phyloP scores from a whole-genome alignment of 169 alveolate genomes.

The Condylostoma magnum region DNA sequence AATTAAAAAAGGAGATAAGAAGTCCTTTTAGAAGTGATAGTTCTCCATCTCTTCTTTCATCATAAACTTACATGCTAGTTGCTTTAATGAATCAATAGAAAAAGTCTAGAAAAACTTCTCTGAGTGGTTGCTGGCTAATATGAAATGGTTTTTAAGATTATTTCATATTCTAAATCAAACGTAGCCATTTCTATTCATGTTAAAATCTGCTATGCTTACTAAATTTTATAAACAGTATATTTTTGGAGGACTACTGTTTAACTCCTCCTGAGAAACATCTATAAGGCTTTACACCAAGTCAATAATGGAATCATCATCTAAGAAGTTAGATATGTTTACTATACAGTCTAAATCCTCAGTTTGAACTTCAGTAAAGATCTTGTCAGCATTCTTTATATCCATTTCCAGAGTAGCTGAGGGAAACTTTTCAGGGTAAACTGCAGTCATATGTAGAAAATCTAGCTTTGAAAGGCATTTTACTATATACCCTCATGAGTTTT shows the following conservation, averaged over 20 bases:
- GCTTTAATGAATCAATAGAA: slow-evolving; percentile 84
- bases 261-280: slow-evolving; percentile 70
- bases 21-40: slow-evolving; percentile 75
- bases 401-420: not conserved
- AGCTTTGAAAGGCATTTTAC: slow-evolving; percentile 62
- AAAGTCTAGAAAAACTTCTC: slow-evolving; percentile 54
- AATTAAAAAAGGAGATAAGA: slow-evolving; percentile 78
- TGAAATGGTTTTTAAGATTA: slow-evolving; percentile 72
- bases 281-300: slow-evolving; percentile 76
- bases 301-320: slow-evolving; percentile 66
- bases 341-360: slow-evolving; percentile 65
- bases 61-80: slow-evolving; percentile 81
- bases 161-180: slow-evolving; percentile 85
- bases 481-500: slow-evolving; percentile 65
- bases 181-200: slow-evolving; percentile 80
- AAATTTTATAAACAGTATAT: slow-evolving; percentile 79
- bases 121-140: slow-evolving; percentile 43
- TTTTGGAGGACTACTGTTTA: slow-evolving; percentile 59
- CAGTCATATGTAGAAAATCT: slow-evolving; percentile 54
- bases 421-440: slow-evolving; percentile 45
- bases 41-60: slow-evolving; percentile 78
- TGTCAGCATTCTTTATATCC: slow-evolving; percentile 33
- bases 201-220: slow-evolving; percentile 85
- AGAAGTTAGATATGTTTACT: slow-evolving; percentile 54
- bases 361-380: slow-evolving; percentile 46